Evolutionary conservation across 148 eudicot species (phyloP).

Genomic region (Amaranthus palmeri): DNA sequence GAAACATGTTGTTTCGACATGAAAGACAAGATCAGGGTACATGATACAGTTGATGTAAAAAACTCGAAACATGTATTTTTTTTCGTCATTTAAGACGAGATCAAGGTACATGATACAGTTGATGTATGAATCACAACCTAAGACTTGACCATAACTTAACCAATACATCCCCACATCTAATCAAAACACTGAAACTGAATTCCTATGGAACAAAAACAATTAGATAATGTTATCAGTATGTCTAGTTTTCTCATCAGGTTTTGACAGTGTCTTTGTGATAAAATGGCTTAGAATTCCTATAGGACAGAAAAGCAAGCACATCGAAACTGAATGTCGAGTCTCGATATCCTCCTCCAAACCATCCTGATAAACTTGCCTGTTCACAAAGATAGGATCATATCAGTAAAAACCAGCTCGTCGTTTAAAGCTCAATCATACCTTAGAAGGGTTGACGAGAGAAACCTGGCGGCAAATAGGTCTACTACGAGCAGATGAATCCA

Average conservation of each 20-base stretch:
- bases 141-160: too few relatives aligned
- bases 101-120: too few relatives aligned
- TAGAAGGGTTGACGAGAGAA: conserved; percentile 20
- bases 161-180: too few relatives aligned
- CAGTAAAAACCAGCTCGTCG: background rate
- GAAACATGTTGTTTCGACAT: too few relatives aligned
- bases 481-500: conserved; percentile 88
- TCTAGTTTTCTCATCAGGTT: conserved; percentile 17
- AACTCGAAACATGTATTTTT: too few relatives aligned
- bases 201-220: background rate
- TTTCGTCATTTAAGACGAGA: too few relatives aligned
- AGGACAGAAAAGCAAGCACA: conserved; percentile 88
- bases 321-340: conserved; percentile 84
- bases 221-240: conserved; percentile 9
- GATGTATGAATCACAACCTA: too few relatives aligned
- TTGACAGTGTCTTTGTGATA: conserved; percentile 55
- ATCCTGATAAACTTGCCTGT: conserved; percentile 77
- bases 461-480: conserved; percentile 96
- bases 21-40: too few relatives aligned
- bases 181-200: too few relatives aligned
- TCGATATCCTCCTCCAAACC: conserved; percentile 72
- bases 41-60: too few relatives aligned
- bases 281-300: conserved; percentile 69
- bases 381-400: background rate
- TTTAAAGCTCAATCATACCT: background rate